Conservation (phyloP, 345 rosid genomes). For the Melaleuca quinquenervia region DNA sequence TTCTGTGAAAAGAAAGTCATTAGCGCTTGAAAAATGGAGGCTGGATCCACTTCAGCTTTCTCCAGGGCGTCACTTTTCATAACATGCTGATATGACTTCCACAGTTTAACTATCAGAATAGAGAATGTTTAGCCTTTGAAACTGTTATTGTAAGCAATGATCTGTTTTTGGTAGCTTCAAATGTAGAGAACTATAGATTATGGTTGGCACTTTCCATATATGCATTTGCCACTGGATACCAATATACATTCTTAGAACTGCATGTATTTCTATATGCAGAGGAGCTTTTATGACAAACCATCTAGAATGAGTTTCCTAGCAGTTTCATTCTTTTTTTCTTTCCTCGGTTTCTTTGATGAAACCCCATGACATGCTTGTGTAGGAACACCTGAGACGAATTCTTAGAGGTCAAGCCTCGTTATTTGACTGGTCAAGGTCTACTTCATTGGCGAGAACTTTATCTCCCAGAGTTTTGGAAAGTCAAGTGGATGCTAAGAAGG, state of each 20-base stretch:
- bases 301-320: not conserved
- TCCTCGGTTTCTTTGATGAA: not conserved
- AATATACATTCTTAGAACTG: not conserved
- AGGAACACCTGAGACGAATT: slow-evolving; percentile 92
- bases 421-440: slow-evolving; percentile 95
- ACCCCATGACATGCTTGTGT: not conserved
- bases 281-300: not conserved
- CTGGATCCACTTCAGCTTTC: not conserved
- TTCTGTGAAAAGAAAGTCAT: not conserved
- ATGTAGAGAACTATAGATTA: not conserved
- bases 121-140: not conserved
- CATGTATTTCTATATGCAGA: not conserved
- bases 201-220: not conserved
- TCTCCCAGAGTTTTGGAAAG: slow-evolving; percentile 97
- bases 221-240: not conserved
- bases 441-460: slow-evolving; percentile 83
- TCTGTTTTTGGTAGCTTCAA: not conserved
- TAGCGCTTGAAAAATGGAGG: not conserved
- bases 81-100: not conserved
- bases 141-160: not conserved
- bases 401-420: slow-evolving; percentile 95
- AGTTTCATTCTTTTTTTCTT: not conserved
- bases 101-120: not conserved
- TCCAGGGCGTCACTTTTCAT: not conserved
- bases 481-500: slow-evolving; percentile 98